Base-by-base conservation (phyloP, 495 filamentous ascomycete species). In the Hamigera avellanea region DNA sequence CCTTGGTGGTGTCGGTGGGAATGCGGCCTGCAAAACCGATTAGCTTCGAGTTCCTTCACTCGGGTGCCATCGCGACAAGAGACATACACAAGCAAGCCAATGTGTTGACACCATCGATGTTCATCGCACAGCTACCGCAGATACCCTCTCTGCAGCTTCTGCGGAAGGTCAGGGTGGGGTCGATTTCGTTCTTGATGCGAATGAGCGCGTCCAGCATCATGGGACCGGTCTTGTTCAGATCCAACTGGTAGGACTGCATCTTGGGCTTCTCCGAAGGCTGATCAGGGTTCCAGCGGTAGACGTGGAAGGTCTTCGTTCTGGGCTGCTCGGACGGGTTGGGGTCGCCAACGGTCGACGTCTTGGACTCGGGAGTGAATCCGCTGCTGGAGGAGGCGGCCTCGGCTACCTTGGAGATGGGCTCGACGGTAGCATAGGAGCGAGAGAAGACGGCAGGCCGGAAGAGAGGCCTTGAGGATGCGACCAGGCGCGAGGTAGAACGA, bases 281-380 rank as follows among this genome's bases (percentile, higher is more conserved):
- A 56, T 96, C 91, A 27, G 91, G 91, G 56, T 93, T 93, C 91
- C 91, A 98, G 50, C 91, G 81, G 77, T 98, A 98, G 75, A 98
- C 77, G 62, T 95, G 82, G 77, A 98, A 98, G 39, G 83, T 86
- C 76, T 95, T 96, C 59, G 81, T 79, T 47, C 72, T 78, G 34
- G 78, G 56, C 14, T 72, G 53, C 33, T 69, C 61, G 35, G 64
- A 69, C 27, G 68, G 52, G 32, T 48, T 59, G 36, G 73, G 78
- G 44, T 80, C 71, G 48, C 73, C 55, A 38, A 69, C 60, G 47
- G 64, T 73, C 36, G 62, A 66, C 30, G 70, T 74, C 40, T 73
- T 66, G 53, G 52, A 51, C 35, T 61, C 52, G n/a, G 69, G 52
- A 14, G 59, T 44, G 8, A 53, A 45, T 12, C 50, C 48, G 32